Conservation (phyloP, 352 stramenopile genomes). For the Phytopythium litorale region DNA sequence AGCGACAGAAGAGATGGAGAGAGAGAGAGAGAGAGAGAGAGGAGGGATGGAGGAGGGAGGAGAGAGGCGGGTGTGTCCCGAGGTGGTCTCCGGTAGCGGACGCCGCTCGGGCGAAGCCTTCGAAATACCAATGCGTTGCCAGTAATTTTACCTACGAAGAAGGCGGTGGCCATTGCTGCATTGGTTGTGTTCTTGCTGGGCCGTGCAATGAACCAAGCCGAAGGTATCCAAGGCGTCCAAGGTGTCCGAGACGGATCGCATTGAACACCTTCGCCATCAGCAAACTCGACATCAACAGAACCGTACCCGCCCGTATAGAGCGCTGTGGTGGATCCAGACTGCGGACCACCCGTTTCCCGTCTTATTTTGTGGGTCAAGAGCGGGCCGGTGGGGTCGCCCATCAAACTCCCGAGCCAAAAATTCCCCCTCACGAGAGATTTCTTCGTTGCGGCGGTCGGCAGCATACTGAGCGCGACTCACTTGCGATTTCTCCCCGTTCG, state of each 20-base stretch:
- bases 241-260: too few relatives aligned
- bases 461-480: background rate
- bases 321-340: background rate
- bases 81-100: background rate
- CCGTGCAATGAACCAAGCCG: too few relatives aligned
- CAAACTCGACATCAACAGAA: too few relatives aligned
- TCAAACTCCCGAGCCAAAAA: background rate
- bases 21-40: background rate
- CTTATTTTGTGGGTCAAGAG: background rate
- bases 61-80: background rate
- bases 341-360: background rate
- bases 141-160: background rate
- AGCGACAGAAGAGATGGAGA: background rate
- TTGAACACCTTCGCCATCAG: too few relatives aligned
- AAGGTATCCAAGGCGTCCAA: too few relatives aligned
- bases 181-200: background rate
- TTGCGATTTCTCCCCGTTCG: conserved; percentile 1
- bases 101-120: background rate
- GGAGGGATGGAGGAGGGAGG: background rate
- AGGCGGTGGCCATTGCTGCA: background rate
- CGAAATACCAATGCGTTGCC: background rate
- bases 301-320: background rate
- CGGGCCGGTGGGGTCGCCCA: background rate
- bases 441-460: background rate
- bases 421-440: background rate